These are phyloP conservation scores for Silene noctiflora DNA, from an alignment of 179 eudicot genomes.

Conservation along the genomic window DNA sequence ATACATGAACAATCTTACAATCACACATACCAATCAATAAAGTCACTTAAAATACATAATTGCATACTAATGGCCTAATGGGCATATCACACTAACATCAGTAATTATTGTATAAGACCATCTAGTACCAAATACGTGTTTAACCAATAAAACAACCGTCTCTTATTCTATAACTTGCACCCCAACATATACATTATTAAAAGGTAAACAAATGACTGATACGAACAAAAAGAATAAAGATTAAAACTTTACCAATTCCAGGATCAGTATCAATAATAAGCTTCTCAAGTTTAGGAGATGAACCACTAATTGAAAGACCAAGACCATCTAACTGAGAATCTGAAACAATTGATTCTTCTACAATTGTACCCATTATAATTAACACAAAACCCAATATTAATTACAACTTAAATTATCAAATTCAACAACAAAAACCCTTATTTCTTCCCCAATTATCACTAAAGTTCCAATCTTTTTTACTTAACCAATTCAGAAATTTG, in stretches of 20 bases:
- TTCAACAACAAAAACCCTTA: too few species aligned
- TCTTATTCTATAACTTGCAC: too few species aligned
- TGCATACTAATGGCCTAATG: too few species aligned
- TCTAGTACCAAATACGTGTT: neutral
- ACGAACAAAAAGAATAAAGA: neutral
- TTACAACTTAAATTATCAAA: neutral
- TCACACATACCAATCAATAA: neutral
- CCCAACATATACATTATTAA: too few species aligned
- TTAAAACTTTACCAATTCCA: conserved; percentile 57
- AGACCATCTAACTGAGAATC: conserved; percentile 26
- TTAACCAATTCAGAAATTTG: too few species aligned
- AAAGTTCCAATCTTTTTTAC: neutral
- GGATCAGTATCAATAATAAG: conserved; percentile 94
- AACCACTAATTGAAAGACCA: conserved; percentile 9
- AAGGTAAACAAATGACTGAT: too few species aligned
- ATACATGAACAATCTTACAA: neutral
- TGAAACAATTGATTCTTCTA: conserved; percentile 19
- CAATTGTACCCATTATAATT: conserved; percentile 28
- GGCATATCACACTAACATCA: too few species aligned
- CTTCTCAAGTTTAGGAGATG: conserved; percentile 38
- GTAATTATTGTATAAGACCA: too few species aligned
- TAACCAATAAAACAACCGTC: neutral
- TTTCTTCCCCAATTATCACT: neutral
- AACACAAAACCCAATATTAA: neutral
- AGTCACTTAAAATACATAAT: neutral